phyloP scores from a whole-genome alignment of 495 filamentous ascomycete genomes.

The Apodospora peruviana region DNA sequence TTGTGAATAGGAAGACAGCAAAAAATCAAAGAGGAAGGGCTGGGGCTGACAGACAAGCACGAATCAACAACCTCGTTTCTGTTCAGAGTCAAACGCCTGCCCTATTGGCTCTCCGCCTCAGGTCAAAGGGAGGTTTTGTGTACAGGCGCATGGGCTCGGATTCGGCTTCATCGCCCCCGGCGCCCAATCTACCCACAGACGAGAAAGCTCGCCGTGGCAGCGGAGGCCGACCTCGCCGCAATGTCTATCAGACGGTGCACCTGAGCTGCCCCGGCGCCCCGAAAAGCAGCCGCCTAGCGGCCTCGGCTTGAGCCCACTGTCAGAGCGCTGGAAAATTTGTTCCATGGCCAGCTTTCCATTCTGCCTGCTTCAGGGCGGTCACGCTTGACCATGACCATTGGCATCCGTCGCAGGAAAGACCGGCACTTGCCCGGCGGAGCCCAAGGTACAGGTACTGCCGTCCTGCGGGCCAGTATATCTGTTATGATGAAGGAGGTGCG shows the following conservation, averaged over 20 bases:
- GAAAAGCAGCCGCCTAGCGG: no score
- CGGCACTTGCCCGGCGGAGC: conserved; percentile 15
- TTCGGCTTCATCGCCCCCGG: conserved; percentile 3
- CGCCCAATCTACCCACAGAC: no score
- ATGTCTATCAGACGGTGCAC: no score
- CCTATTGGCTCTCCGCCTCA: conserved; percentile 2
- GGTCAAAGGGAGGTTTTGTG: neutral
- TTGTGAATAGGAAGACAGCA: neutral
- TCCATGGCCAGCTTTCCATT: conserved; percentile 7
- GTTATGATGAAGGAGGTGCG: conserved; percentile 23
- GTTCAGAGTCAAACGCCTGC: neutral
- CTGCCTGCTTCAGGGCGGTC: no score
- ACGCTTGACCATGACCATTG: no score
- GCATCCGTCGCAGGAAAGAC: conserved; percentile 12
- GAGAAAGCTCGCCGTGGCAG: no score
- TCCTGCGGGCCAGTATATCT: conserved; percentile 21
- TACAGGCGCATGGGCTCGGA: conserved; percentile 1
- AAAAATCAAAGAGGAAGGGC: conserved; percentile 6
- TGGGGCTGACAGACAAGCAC: conserved; percentile 7
- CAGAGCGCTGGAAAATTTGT: conserved; percentile 20
- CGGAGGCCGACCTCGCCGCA: no score
- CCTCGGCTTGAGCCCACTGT: conserved; percentile 14
- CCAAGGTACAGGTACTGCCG: conserved; percentile 22
- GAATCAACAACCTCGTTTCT: conserved; percentile 9
- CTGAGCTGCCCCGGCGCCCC: no score